These are phyloP conservation scores for Lachancea fermentati DNA, from an alignment of 805 yeast species.

Conservation along the genomic window DNA sequence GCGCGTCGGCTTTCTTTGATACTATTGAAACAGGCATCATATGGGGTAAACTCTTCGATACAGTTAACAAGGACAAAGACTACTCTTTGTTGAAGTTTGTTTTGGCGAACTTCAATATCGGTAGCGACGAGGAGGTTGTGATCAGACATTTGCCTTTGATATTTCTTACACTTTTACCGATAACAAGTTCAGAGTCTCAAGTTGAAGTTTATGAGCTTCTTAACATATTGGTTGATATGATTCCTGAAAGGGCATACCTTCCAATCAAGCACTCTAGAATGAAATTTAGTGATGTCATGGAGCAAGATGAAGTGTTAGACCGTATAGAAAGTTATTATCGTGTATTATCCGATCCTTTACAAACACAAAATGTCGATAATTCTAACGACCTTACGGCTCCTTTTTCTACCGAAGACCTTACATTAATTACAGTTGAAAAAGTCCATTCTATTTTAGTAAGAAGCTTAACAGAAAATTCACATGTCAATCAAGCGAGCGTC, in stretches of 20 bases:
- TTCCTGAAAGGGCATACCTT: conserved; percentile 60
- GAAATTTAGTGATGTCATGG: conserved; percentile 11
- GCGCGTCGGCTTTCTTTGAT: conserved; percentile 72
- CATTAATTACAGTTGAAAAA: conserved; percentile 36
- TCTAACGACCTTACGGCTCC: conserved; percentile 32
- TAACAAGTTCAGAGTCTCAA: conserved; percentile 12
- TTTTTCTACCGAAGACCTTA: conserved; percentile 39
- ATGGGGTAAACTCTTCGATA: conserved; percentile 58
- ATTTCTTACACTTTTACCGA: conserved; percentile 42
- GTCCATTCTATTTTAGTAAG: conserved; percentile 25
- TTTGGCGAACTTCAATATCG: conserved; percentile 57
- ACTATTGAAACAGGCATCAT: conserved; percentile 76
- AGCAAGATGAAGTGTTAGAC: conserved; percentile 19
- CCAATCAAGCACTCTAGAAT: conserved; percentile 43
- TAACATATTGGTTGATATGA: conserved; percentile 40
- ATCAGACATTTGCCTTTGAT: conserved; percentile 70
- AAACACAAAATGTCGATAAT: conserved; percentile 9
- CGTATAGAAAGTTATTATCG: conserved; percentile 35
- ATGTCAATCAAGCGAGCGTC: conserved; percentile 32
- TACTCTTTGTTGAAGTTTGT: conserved; percentile 53
- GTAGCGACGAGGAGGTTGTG: conserved; percentile 80
- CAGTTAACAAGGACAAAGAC: conserved; percentile 28
- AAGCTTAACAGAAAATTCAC: conserved; percentile 17
- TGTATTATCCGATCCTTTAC: conserved; percentile 16
- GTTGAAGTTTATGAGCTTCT: conserved; percentile 38